A percentile compares a stretch with the other conserved stretches of the same genome.
phyloP scores from a whole-genome alignment of 1,284 basidiomycete species.

The Cystobasidiaceae sp. region DNA sequence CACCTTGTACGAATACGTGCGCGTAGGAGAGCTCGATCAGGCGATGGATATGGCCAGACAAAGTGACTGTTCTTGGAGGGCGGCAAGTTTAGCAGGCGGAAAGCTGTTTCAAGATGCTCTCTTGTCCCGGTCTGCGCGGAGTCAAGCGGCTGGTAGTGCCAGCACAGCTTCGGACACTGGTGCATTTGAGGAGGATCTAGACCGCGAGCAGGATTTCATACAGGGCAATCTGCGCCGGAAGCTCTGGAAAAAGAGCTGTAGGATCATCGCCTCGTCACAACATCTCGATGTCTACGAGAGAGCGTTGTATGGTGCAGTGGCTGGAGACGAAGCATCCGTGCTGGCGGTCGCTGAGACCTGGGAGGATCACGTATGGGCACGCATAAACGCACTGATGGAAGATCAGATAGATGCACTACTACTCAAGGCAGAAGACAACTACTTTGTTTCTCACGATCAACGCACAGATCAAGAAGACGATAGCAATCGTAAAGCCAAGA shows the following conservation, averaged over 20 bases:
- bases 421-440: slow-evolving; percentile 4
- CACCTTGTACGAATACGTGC: slow-evolving; percentile 68
- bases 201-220: slow-evolving; percentile 59
- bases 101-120: slow-evolving; percentile 66
- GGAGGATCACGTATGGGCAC: slow-evolving; percentile 94
- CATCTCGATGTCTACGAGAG: slow-evolving; percentile 59
- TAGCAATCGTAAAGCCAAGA: not conserved
- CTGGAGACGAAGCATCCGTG: slow-evolving; percentile 73
- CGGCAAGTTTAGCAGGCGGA: slow-evolving; percentile 75
- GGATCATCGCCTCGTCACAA: slow-evolving; percentile 56
- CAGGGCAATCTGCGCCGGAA: slow-evolving; percentile 69
- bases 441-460: not conserved
- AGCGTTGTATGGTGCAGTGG: slow-evolving; percentile 78
- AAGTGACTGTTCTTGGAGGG: slow-evolving; percentile 85
- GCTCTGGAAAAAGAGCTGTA: slow-evolving; percentile 80
- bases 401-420: slow-evolving; percentile 59
- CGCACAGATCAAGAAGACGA: not conserved
- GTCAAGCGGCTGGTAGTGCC: not conserved
- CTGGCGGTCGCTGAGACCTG: slow-evolving; percentile 73
- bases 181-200: slow-evolving; percentile 45
- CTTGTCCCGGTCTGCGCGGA: slow-evolving; percentile 44
- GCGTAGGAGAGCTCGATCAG: slow-evolving; percentile 73
- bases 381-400: slow-evolving; percentile 78
- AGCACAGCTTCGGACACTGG: not conserved
- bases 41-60: slow-evolving; percentile 76